These are phyloP conservation scores for Deinandra increscens DNA, from an alignment of 129 eudicot species.

Conservation along the genomic window DNA sequence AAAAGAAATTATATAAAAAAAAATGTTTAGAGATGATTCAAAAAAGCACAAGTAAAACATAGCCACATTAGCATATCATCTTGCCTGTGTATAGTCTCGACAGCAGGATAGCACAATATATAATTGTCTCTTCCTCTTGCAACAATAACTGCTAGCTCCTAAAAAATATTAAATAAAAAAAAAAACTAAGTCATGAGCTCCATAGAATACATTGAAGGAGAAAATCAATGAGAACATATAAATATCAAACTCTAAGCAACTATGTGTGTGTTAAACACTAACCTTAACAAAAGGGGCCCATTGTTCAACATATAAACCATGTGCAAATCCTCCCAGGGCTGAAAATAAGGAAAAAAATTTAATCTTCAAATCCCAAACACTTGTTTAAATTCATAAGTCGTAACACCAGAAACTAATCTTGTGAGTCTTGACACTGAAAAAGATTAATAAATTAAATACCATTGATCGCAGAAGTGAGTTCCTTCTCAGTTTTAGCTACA, in stretches of 20 bases:
- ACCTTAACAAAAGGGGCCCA: constrained; percentile 99
- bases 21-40: neutral
- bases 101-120: constrained; percentile 78
- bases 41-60: neutral
- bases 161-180: constrained; percentile 23
- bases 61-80: constrained; percentile 12
- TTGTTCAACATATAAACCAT: constrained; percentile 86
- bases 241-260: neutral
- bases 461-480: constrained; percentile 64
- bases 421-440: neutral
- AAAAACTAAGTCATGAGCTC: neutral
- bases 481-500: constrained; percentile 75
- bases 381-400: neutral
- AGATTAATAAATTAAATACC: constrained; percentile 32
- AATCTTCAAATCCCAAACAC: constrained; percentile 8
- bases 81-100: constrained; percentile 96
- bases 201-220: neutral
- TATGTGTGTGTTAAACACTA: constrained; percentile 22
- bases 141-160: constrained; percentile 96
- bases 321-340: constrained; percentile 94
- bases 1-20: neutral
- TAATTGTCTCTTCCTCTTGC: constrained; percentile 95
- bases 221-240: neutral
- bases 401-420: neutral
- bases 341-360: constrained; percentile 26